Evolutionary conservation across 2,329 filamentous ascomycete species (phyloP).

Genomic region (Lanzia echinophila): DNA sequence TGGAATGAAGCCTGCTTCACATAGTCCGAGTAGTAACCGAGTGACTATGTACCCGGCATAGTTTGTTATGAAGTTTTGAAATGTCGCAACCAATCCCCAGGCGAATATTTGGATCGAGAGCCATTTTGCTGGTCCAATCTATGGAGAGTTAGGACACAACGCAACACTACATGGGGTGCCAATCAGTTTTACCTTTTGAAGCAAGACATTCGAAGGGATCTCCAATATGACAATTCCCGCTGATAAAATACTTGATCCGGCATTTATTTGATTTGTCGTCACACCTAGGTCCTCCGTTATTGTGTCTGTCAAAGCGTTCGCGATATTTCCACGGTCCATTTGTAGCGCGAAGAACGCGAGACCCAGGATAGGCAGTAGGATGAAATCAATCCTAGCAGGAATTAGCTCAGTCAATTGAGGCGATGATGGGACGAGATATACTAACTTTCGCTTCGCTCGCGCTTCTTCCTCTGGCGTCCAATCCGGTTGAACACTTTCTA

Average conservation of each 20-base stretch:
- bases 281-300: neutral
- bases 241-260: neutral
- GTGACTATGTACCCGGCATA: constrained; percentile 43
- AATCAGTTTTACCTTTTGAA: neutral
- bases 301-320: neutral
- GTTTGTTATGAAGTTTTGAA: constrained; percentile 43
- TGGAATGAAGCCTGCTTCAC: constrained; percentile 47
- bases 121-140: neutral
- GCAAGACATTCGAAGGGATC: neutral
- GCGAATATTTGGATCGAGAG: neutral
- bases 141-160: neutral
- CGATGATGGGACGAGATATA: neutral
- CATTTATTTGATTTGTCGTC: neutral
- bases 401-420: neutral
- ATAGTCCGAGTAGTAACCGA: constrained; percentile 42
- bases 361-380: neutral
- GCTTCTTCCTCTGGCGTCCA: neutral
- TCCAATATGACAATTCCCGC: neutral
- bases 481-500: neutral
- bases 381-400: neutral
- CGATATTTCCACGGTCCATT: neutral
- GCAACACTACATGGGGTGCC: neutral
- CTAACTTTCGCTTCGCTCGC: neutral
- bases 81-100: constrained; percentile 26
- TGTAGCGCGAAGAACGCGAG: neutral